Evolutionary conservation across 106 monocot species (phyloP), one percentile per base, ranked within the genome.

Genomic region (Amphibolis antarctica): DNA sequence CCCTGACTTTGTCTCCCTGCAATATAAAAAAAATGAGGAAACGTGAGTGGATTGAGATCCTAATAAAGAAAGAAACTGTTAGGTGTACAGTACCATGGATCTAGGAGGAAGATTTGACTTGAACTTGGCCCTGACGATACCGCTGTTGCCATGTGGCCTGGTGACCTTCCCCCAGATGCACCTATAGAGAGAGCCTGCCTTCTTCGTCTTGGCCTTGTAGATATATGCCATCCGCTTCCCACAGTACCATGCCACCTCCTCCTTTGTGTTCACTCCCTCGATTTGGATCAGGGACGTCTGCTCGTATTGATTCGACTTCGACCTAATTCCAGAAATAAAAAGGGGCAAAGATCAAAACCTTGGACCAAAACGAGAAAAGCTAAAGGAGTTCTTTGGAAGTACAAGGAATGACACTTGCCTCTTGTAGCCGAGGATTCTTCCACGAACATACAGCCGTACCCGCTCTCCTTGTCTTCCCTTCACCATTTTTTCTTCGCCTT

Each of bases 141-240:
- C 86, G 42, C 76, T 83, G 75, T 89, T 93, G 5, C 88, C 81
- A 21, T 93, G 88, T 3, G 88, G 85, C 15, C 80, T 78, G 0
- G 81, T 55, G 67, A 88, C 88, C 77, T 86, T 88, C 10, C 93
- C 88, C 88, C 88, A 88, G 54, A 93, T 83, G 81, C 79, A 83
- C 13, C 55, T 67, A 55, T 45, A 58, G 24, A 27, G 68, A 0
- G 68, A 45, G 29, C 86, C 93, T 13, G 77, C 59, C 47, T 79
- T 79, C 83, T 89, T 93, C 17, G 81, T 79, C 72, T 93, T 93
- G 17, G 83, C 93, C 79, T 81, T 88, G 83, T 94, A 93, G 29
- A 89, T 68, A 73, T 86, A 89, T 0, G 86, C 86, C 69, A 85
- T 42, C 9, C 44, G 67, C 82, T 85, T 85, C 23, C 88, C 84